Evolutionary conservation across 768 basidiomycete species (phyloP).

Genomic region (Phaeotremella fagi): DNA sequence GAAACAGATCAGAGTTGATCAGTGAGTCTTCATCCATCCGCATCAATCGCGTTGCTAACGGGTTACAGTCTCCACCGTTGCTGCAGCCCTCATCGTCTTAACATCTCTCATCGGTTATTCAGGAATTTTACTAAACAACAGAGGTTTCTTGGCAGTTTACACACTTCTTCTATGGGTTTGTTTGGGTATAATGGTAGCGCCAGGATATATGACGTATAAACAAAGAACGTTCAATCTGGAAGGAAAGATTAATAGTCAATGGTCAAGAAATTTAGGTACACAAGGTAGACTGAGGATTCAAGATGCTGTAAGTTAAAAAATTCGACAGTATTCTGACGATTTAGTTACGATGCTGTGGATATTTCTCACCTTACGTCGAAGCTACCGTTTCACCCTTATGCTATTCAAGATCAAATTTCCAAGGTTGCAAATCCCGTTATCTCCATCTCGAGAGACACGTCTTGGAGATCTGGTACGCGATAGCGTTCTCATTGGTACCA

Average conservation of each 20-base stretch:
- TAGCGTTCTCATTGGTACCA: slow-evolving; percentile 64
- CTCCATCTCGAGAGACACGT: slow-evolving; percentile 58
- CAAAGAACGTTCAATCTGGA: slow-evolving; percentile 70
- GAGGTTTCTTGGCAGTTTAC: slow-evolving; percentile 72
- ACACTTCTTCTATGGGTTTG: slow-evolving; percentile 67
- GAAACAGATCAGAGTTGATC: slow-evolving; percentile 63
- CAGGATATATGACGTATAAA: slow-evolving; percentile 76
- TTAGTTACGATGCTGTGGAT: slow-evolving; percentile 71
- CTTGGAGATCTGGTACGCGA: slow-evolving; percentile 63
- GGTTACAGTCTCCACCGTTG: slow-evolving; percentile 59
- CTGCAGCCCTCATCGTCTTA: slow-evolving; percentile 57
- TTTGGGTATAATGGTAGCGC: slow-evolving; percentile 65
- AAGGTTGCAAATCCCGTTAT: slow-evolving; percentile 68
- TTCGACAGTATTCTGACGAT: neutral
- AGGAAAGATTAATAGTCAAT: slow-evolving; percentile 72
- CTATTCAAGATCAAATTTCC: slow-evolving; percentile 65
- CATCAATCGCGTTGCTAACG: neutral
- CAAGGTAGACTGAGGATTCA: slow-evolving; percentile 64
- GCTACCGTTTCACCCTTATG: slow-evolving; percentile 70
- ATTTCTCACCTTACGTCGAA: slow-evolving; percentile 73
- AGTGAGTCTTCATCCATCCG: slow-evolving; percentile 34
- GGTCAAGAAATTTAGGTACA: slow-evolving; percentile 62
- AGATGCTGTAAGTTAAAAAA: slow-evolving; percentile 50
- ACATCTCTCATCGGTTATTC: slow-evolving; percentile 71
- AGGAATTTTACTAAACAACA: slow-evolving; percentile 77